Evolutionary conservation across 495 filamentous ascomycete genomes (phyloP).

Genomic region (Neurospora sp.): DNA sequence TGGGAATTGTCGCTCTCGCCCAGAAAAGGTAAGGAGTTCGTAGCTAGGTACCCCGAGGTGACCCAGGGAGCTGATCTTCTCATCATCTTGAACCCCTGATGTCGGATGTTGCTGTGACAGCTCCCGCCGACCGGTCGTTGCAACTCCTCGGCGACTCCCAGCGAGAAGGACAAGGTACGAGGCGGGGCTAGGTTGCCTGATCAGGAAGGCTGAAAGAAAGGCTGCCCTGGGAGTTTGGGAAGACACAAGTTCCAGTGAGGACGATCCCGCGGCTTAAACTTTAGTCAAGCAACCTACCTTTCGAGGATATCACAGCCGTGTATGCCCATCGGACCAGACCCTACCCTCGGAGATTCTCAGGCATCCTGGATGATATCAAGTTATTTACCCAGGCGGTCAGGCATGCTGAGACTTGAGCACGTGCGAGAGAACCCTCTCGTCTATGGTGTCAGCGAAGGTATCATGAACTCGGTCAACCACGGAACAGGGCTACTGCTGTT

Average conservation of each 20-base stretch:
- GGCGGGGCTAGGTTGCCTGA: background rate
- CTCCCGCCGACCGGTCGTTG: background rate
- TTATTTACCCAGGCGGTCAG: background rate
- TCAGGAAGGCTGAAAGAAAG: background rate
- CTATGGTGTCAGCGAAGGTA: background rate
- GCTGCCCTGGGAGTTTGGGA: background rate
- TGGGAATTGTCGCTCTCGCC: background rate
- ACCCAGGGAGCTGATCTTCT: background rate
- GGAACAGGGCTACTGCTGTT: background rate
- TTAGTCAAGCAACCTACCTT: background rate
- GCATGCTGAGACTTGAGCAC: background rate
- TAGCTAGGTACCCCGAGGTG: background rate
- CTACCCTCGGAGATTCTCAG: background rate
- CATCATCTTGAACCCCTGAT: background rate
- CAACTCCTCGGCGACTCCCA: background rate
- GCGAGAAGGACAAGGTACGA: background rate
- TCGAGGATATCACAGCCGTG: background rate
- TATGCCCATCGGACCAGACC: background rate
- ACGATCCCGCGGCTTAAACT: background rate
- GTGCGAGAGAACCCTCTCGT: background rate
- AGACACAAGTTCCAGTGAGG: background rate
- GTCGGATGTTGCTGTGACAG: background rate
- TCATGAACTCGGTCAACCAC: background rate
- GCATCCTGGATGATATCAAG: background rate
- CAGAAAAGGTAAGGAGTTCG: background rate